Base-by-base conservation (phyloP, 2,329 filamentous ascomycete species). In the Neofusicoccum sp. region DNA sequence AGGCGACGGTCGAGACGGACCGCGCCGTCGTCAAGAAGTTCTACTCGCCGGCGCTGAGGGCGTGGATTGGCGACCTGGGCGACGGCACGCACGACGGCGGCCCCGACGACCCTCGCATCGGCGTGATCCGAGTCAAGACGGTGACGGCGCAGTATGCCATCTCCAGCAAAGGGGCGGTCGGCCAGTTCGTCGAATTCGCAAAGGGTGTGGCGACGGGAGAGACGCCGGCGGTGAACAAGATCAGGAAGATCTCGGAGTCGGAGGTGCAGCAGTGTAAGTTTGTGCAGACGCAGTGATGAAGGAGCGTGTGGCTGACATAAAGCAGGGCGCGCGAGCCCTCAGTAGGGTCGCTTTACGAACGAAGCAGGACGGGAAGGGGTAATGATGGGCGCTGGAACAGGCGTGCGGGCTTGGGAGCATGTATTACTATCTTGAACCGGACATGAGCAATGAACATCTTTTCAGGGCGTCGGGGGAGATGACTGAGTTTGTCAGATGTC, bases 1-100 rank as follows among this genome's bases (percentile, higher is more conserved):
- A 80, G 1, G 87, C 90, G 1, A 79, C 77, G 28, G 81, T 96
- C 67, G 79, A 89, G 68, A 89, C 88, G 12, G 88, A 93, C 70
- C 85, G 87, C 24, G 79, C 78, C 1, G 75, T 85, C 24, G 83
- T 96, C 61, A 81, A 85, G 72, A 89, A 93, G 69, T 71, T 74
- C 68, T 96, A 96, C 76, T 87, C 81, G 24, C 83, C 86, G 0
- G 72, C 80, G 0, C 79, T 96, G 63, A 93, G 92, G 79, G 89
- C 90, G 0, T 96, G 92, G 92, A 70, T 96, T 14, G 92, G 92
- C 5, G 91, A 96, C 65, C 82, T 96, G 2, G 73, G 73, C 40
- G 91, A 96, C 65, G 91, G 91, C 48, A 86, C 82, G 61, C 92
- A 96, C 71, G 89, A 96, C 66, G 92, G 91, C 28, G 87, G 89